Base-by-base conservation (phyloP, 306 rosid genomes). In the Cicer arietinum region DNA sequence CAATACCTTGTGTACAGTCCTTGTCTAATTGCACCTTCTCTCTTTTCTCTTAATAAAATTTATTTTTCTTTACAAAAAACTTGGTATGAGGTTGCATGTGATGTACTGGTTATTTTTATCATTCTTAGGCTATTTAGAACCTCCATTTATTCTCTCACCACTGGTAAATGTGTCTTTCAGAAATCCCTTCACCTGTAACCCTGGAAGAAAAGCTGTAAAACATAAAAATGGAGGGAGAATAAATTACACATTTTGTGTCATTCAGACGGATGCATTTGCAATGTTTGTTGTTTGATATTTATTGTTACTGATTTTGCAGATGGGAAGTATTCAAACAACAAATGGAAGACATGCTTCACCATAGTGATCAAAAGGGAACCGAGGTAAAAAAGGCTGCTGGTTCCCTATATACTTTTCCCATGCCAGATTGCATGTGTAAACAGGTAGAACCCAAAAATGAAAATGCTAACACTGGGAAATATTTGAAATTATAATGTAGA, bases 361-460 rank as follows among this genome's bases (percentile, higher is more conserved):
- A 81, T 70, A 94, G 91, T 60, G 97, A 94, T 80, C 83, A 78
- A 69, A 92, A 89, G 81, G 97, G 96, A 72, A 74, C 76, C 22
- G 97, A 94, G 80, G 39, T 90, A 85, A 91, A 89, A 76, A 94
- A 91, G 78, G 63, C 90, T 14, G 82, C 89, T 44, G 96, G 81
- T 1, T 91, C 96, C 44, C 86, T 94, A 10, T 94, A 89, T 67
- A 94, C 86, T 42, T 94, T 91, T 90, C 98, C 98, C 42, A 85
- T 87, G 96, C 98, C 98, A 18, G 98, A 94, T 85, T 94, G 98
- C 82, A 94, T 94, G 97, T 91, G 90, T 83, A 86, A 81, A 85
- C 85, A 82, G 76, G 85, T 77, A 50, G 87, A 80, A 76, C 79
- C 84, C 18, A 84, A 45, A 72, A 67, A 42, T 40, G 86, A 79